Evolutionary conservation across 768 basidiomycete genomes (phyloP), one percentile per base, ranked within the genome.

Genomic region (Tephrocybe rancida): DNA sequence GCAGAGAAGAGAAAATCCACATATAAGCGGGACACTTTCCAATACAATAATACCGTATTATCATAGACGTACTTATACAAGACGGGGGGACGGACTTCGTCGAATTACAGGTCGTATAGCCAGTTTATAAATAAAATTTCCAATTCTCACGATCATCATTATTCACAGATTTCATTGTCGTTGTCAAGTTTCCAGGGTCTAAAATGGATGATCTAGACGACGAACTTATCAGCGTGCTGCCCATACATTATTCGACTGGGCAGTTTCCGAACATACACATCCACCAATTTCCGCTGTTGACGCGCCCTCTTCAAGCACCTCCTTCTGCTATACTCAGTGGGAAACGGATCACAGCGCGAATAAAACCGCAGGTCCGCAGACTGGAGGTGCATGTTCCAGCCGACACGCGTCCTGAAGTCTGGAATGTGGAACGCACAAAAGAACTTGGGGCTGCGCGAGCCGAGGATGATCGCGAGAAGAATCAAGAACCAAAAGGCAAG

Each of bases 211-310:
- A 66, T 53, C 49, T 51, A 49, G 74, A 83, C 56, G 90, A 90
- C 69, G 82, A 85, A 60, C 68, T 90, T 50, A 76, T 92, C 54
- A 74, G 75, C 59, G 73, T 84, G 44, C 74, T 94, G 47, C 92
- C 92, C 32, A 80, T 94, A 48, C 86, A 86, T 60, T 84, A 80
- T 59, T 86, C 88, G 35, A 82, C 86, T 64, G 68, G 71, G 14
- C 79, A 88, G 19, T 66, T 72, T 29, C 81, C 86, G 2, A 79
- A 85, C 63, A 66, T 94, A 34, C 89, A 92, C 32, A 68, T 93
- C 3, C 90, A 92, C 61, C 92, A 94, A 59, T 93, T 85, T 61
- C 92, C 92, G 5, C 78, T 94, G 7, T 73, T 91, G 2, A 84
- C 78, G 8, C 80, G 89, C 24, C 85, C 90, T 9, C 74, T 94